Conservation (phyloP, 352 stramenopile genomes). For the Hyaloperonospora brassicae region DNA sequence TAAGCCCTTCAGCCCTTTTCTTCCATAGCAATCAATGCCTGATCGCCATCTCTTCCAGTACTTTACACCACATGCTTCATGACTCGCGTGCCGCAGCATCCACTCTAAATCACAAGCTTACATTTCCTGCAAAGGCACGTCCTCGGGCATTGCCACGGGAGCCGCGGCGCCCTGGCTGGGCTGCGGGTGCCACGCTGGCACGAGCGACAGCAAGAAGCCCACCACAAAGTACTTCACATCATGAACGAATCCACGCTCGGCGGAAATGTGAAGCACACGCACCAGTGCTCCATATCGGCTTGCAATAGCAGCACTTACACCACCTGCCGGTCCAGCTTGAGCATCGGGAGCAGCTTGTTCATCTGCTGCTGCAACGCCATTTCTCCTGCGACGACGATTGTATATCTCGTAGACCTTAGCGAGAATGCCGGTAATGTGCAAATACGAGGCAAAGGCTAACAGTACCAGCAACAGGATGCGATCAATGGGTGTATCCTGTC, state of each 20-base stretch:
- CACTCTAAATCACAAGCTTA: conserved; percentile 28
- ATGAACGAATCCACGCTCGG: conserved; percentile 58
- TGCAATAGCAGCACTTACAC: conserved; percentile 13
- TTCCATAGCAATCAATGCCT: conserved; percentile 4
- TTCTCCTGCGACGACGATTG: conserved; percentile 26
- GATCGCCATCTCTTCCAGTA: conserved; percentile 10
- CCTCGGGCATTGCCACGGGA: conserved; percentile 34
- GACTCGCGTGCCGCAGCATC: background rate
- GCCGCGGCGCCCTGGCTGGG: conserved; percentile 28
- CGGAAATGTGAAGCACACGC: conserved; percentile 59
- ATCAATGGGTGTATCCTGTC: conserved; percentile 71
- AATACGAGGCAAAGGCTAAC: conserved; percentile 65
- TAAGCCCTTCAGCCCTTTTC: conserved; percentile 5
- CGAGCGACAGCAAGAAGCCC: conserved; percentile 65
- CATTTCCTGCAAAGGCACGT: conserved; percentile 69
- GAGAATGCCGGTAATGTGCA: conserved; percentile 81
- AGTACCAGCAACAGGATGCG: conserved; percentile 65
- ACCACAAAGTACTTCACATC: conserved; percentile 76
- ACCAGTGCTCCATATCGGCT: conserved; percentile 28
- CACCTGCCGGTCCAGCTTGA: conserved; percentile 14
- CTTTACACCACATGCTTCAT: conserved; percentile 19
- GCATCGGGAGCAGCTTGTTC: conserved; percentile 13
- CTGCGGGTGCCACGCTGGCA: conserved; percentile 74
- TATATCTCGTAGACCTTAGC: conserved; percentile 74
- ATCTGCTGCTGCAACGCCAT: conserved; percentile 15